Conservation (phyloP, 2,329 filamentous ascomycete genomes). For the Coniochaeta ligniaria region DNA sequence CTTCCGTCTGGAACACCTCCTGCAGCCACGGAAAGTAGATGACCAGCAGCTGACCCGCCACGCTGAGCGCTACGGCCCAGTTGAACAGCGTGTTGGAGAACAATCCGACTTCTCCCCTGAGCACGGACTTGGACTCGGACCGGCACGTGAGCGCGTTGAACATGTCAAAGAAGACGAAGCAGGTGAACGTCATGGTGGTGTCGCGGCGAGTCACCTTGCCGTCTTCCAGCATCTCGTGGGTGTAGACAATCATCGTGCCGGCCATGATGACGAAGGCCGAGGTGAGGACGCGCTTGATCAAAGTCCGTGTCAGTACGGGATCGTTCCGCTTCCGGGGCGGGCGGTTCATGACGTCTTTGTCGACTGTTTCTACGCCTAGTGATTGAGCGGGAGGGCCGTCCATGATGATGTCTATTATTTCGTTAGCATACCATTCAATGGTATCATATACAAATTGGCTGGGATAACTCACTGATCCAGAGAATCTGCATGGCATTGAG, state of each 20-base stretch:
- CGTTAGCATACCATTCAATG: not conserved
- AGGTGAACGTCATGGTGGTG: slow-evolving; percentile 98
- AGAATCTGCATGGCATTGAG: slow-evolving; percentile 99
- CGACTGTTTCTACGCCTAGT: slow-evolving; percentile 89
- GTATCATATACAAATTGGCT: not conserved
- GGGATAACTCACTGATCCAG: slow-evolving; percentile 80
- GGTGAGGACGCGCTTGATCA: slow-evolving; percentile 79
- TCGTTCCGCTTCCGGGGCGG: slow-evolving; percentile 83
- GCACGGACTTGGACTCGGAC: slow-evolving; percentile 80
- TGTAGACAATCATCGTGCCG: slow-evolving; percentile 86
- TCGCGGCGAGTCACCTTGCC: slow-evolving; percentile 82
- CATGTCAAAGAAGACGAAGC: slow-evolving; percentile 99
- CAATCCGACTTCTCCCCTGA: slow-evolving; percentile 76
- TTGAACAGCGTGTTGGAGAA: slow-evolving; percentile 93
- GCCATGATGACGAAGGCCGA: slow-evolving; percentile 86
- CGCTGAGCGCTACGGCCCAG: slow-evolving; percentile 80
- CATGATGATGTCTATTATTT: slow-evolving; percentile 85
- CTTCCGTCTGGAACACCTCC: slow-evolving; percentile 92
- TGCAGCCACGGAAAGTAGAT: slow-evolving; percentile 94
- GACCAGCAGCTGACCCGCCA: slow-evolving; percentile 81
- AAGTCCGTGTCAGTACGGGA: slow-evolving; percentile 77
- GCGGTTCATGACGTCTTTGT: slow-evolving; percentile 86
- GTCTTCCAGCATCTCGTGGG: slow-evolving; percentile 81
- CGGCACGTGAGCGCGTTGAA: slow-evolving; percentile 95
- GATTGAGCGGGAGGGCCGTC: slow-evolving; percentile 97